phyloP scores from a whole-genome alignment of 257 asterid species.

The Fraxinus excelsior region DNA sequence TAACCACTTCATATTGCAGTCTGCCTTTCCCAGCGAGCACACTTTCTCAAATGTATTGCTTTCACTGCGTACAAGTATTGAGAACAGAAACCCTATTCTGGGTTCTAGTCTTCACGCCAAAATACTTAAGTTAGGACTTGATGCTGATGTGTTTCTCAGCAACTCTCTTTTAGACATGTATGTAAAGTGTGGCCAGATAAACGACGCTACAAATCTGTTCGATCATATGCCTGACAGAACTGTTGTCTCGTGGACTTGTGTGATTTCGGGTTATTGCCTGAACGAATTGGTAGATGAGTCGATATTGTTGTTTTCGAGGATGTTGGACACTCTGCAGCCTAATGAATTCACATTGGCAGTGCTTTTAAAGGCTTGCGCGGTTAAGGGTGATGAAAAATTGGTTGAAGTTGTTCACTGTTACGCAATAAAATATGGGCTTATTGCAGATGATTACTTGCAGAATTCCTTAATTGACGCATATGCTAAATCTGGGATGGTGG shows the following conservation, averaged over 20 bases:
- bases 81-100: conserved; percentile 31
- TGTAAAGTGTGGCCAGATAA: conserved; percentile 28
- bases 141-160: conserved; percentile 38
- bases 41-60: conserved; percentile 37
- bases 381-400: conserved; percentile 31
- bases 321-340: conserved; percentile 49
- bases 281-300: conserved; percentile 28
- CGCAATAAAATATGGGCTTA: conserved; percentile 31
- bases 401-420: conserved; percentile 31
- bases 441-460: conserved; percentile 38
- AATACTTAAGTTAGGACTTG: conserved; percentile 35
- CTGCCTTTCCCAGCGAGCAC: conserved; percentile 22
- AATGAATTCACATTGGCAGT: conserved; percentile 51
- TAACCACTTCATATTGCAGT: conserved; percentile 2
- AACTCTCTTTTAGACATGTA: conserved; percentile 40
- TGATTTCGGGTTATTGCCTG: conserved; percentile 43
- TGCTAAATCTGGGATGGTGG: conserved; percentile 37
- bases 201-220: conserved; percentile 37
- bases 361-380: conserved; percentile 40
- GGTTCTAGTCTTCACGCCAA: conserved; percentile 43
- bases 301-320: conserved; percentile 26
- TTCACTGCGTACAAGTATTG: conserved; percentile 35
- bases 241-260: conserved; percentile 51
- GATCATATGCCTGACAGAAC: conserved; percentile 53
- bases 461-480: conserved; percentile 44